A percentile compares a stretch with the other conserved stretches of the same genome.
Conservation (phyloP, 768 basidiomycete genomes). For the Podaxis sp. region DNA sequence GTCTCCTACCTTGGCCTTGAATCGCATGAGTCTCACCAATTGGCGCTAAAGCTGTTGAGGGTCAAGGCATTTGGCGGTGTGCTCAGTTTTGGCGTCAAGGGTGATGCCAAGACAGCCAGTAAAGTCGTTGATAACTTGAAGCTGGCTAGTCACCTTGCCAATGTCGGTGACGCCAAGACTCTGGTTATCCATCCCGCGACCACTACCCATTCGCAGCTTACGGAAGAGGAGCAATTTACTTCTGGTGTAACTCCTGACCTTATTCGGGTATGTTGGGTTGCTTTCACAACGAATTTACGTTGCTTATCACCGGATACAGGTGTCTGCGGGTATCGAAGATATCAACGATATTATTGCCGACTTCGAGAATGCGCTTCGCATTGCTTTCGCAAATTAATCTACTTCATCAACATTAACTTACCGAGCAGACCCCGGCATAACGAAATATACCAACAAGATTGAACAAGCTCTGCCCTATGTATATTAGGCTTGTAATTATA, state of each 20-base stretch:
- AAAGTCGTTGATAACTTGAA: constrained; percentile 67
- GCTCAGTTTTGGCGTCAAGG: constrained; percentile 75
- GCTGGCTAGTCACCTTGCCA: constrained; percentile 71
- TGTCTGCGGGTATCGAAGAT: constrained; percentile 40
- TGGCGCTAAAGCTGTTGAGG: constrained; percentile 57
- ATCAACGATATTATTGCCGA: constrained; percentile 42
- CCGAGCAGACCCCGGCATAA: too few relatives aligned
- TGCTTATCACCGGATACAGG: background rate
- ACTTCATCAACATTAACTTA: too few relatives aligned
- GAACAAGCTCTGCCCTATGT: background rate
- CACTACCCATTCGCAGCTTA: constrained; percentile 75
- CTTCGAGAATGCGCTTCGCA: constrained; percentile 34
- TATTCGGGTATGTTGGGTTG: constrained; percentile 45
- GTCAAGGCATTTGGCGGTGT: constrained; percentile 64
- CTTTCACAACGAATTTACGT: background rate
- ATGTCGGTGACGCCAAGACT: constrained; percentile 78
- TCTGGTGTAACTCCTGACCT: constrained; percentile 77
- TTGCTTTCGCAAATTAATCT: constrained; percentile 20
- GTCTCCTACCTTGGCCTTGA: constrained; percentile 75
- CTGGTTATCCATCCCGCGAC: constrained; percentile 77
- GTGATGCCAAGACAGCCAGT: constrained; percentile 48
- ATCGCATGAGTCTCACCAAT: constrained; percentile 56
- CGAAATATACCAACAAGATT: too few relatives aligned
- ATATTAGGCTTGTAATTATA: background rate
- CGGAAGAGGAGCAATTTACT: constrained; percentile 52